Percentiles rank a stretch among this genome's conserved stretches.
phyloP scores from a whole-genome alignment of 345 rosid species.

The Acer saccharum region DNA sequence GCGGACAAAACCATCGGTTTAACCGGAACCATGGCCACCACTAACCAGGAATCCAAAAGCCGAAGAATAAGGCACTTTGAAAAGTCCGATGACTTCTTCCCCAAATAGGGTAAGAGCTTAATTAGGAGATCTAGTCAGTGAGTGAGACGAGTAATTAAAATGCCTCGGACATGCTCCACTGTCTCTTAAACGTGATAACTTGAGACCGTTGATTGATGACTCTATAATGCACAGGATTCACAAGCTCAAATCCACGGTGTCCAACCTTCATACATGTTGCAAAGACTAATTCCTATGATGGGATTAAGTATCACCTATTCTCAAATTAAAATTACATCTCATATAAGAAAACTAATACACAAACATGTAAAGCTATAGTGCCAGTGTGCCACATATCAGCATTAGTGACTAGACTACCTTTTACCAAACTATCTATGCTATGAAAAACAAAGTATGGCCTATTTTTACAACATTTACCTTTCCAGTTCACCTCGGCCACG shows the following conservation, averaged over 20 bases:
- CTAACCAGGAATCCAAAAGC: not conserved
- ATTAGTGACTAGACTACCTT: too few relatives aligned
- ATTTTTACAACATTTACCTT: too few relatives aligned
- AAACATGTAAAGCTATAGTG: too few relatives aligned
- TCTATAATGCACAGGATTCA: slow-evolving; percentile 4
- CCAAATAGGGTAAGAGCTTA: not conserved
- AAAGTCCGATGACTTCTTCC: not conserved
- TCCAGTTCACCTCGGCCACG: too few relatives aligned
- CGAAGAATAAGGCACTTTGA: not conserved
- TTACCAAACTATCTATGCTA: too few relatives aligned
- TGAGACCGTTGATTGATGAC: slow-evolving; percentile 3
- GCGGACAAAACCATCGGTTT: too few relatives aligned
- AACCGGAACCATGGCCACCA: too few relatives aligned
- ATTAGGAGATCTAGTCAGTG: not conserved
- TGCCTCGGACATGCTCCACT: slow-evolving; percentile 1
- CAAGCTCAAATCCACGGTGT: slow-evolving; percentile 87
- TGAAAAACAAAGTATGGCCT: too few relatives aligned
- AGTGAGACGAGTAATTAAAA: slow-evolving; percentile 15
- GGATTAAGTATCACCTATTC: too few relatives aligned
- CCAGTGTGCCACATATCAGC: too few relatives aligned
- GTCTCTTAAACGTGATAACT: slow-evolving; percentile 7
- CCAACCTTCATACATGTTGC: slow-evolving; percentile 99
- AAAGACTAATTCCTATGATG: slow-evolving; percentile 43
- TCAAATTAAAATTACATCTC: too few relatives aligned
- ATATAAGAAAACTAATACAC: too few relatives aligned